Conservation (phyloP, 495 filamentous ascomycete genomes). For the Cercophora newfieldiana region DNA sequence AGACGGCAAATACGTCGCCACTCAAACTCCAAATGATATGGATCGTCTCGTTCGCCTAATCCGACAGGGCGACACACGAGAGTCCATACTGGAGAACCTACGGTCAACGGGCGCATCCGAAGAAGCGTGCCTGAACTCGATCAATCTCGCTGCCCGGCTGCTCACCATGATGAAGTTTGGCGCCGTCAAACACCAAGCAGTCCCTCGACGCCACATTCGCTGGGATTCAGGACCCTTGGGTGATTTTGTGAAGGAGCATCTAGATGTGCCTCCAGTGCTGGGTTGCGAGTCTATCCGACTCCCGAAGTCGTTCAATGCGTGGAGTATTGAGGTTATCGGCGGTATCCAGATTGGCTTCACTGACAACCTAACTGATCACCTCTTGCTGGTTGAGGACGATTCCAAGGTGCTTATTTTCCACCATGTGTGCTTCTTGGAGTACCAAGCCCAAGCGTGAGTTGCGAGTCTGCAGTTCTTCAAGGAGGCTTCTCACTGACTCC, state of each 20-base stretch:
- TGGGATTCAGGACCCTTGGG: slow-evolving; percentile 4
- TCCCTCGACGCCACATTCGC: slow-evolving; percentile 4
- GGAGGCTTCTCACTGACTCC: too few relatives aligned
- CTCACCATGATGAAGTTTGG: slow-evolving; percentile 25
- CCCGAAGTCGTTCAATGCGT: slow-evolving; percentile 30
- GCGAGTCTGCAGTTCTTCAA: too few relatives aligned
- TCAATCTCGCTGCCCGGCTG: slow-evolving; percentile 23
- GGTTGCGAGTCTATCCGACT: slow-evolving; percentile 24
- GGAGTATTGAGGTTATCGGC: slow-evolving; percentile 33
- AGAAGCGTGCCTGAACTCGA: slow-evolving; percentile 17
- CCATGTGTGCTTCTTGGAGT: slow-evolving; percentile 42
- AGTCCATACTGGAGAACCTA: slow-evolving; percentile 7
- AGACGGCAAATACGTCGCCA: slow-evolving; percentile 16
- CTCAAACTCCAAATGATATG: slow-evolving; percentile 11
- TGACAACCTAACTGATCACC: slow-evolving; percentile 48
- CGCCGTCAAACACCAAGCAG: slow-evolving; percentile 20
- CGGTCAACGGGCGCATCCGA: slow-evolving; percentile 5
- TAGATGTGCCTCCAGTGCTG: slow-evolving; percentile 9
- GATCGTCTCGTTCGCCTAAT: neutral
- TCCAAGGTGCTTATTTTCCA: slow-evolving; percentile 47
- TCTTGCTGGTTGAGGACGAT: slow-evolving; percentile 43
- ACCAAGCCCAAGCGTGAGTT: slow-evolving; percentile 17
- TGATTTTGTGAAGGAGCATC: slow-evolving; percentile 16
- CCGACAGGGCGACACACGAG: neutral
- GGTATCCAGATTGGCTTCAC: slow-evolving; percentile 46